Base-by-base conservation (phyloP, 805 yeast species). In the Saturnispora mendoncae region DNA sequence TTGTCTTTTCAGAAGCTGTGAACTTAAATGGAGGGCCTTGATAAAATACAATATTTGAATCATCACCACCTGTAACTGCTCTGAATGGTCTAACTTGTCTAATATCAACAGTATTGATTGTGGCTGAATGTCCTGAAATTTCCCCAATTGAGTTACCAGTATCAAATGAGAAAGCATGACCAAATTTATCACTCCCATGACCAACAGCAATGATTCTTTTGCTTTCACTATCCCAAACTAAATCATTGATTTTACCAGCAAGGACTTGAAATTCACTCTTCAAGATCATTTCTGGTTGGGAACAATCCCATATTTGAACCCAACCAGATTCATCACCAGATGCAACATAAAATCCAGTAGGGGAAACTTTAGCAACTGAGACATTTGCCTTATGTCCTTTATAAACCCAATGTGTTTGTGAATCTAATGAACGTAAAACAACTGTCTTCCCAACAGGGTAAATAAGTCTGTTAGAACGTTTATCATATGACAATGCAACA, bases 121-220 rank as follows among this genome's bases (percentile, higher is more conserved):
- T 76, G 20, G 85, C 79, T 14, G 90, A 72, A 58, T 92, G 98
- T 19, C 98, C 98, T 37, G 87, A 78, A 52, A 90, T 80, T 57
- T 92, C 97, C 42, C 98, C 99, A 33, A 92, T 78, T n/a, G 96
- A 77, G 62, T 92, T 92, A 46, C 98, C 98, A 1, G 95, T 74
- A 56, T 92, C 99, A 74, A 82, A 83, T 6, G 95, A 77, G 59
- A 90, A 85, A 48, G 94, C 87, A 51, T 83, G 95, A 6, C 97
- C 98, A 56, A 76, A 88, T 46, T 83, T 73, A 52, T 87, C 96
- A 50, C 81, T 81, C 38, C 97, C 98, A 51, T 84, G 81, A 42
- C 98, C 98, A 9, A 88, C 97, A 1, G 95, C 95, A 55, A 92
- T 84, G 39, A 92, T 66, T 51, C 98, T 73, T 46, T 78, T 68